Evolutionary conservation across 2,329 filamentous ascomycete genomes (phyloP).

Genomic region (Phialophora macrospora): DNA sequence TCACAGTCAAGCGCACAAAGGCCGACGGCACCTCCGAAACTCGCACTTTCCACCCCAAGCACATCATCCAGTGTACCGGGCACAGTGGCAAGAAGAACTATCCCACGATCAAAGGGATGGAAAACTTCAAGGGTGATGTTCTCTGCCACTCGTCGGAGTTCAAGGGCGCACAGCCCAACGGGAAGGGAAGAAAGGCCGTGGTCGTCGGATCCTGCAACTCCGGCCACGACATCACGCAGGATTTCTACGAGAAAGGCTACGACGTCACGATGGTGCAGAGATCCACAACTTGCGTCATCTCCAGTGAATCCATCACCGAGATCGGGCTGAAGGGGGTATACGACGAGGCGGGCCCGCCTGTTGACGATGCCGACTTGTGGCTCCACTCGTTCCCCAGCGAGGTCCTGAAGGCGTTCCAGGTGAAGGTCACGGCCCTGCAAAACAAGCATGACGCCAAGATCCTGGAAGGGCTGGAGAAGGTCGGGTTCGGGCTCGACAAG

Average conservation of each 20-base stretch:
- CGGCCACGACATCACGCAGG: slow-evolving; percentile 63
- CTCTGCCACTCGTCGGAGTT: slow-evolving; percentile 69
- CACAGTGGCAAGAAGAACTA: slow-evolving; percentile 69
- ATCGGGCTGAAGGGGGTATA: slow-evolving; percentile 60
- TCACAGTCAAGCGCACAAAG: slow-evolving; percentile 55
- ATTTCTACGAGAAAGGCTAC: slow-evolving; percentile 69
- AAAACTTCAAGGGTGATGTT: slow-evolving; percentile 62
- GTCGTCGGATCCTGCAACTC: slow-evolving; percentile 73
- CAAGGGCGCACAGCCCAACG: slow-evolving; percentile 55
- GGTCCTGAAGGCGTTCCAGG: slow-evolving; percentile 65
- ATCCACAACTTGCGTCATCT: slow-evolving; percentile 67
- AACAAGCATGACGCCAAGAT: slow-evolving; percentile 28
- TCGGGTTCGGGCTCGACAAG: slow-evolving; percentile 65
- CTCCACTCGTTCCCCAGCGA: slow-evolving; percentile 63
- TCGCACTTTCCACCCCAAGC: slow-evolving; percentile 64
- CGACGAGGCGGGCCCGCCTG: slow-evolving; percentile 58
- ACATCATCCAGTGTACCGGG: slow-evolving; percentile 70
- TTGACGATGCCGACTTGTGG: slow-evolving; percentile 69
- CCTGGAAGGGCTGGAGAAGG: slow-evolving; percentile 55
- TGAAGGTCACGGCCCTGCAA: slow-evolving; percentile 29
- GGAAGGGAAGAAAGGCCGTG: slow-evolving; percentile 63
- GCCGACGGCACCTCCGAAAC: slow-evolving; percentile 50
- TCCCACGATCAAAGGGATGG: slow-evolving; percentile 54
- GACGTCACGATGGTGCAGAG: slow-evolving; percentile 73
- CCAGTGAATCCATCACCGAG: slow-evolving; percentile 58